Conservation (phyloP, 768 basidiomycete genomes). For the Naematelia encephala region DNA sequence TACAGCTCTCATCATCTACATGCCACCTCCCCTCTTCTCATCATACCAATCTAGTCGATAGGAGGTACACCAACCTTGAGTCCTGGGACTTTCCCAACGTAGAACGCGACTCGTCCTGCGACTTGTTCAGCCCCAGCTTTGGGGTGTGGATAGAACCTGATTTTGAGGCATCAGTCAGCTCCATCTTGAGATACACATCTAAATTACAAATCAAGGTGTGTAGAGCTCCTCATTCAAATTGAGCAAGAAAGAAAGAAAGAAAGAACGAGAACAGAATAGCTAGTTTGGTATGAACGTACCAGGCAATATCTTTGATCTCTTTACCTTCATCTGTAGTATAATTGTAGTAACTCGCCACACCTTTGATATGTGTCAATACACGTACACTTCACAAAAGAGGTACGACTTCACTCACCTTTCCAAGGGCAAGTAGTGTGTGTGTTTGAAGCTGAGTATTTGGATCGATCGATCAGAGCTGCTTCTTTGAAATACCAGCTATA, state of each 20-base stretch:
- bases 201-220: too few relatives aligned
- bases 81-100: conserved; percentile 38
- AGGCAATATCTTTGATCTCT: conserved; percentile 45
- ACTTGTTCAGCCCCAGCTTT: conserved; percentile 43
- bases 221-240: neutral
- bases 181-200: neutral
- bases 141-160: conserved; percentile 47
- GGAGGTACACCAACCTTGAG: conserved; percentile 34
- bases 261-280: neutral
- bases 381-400: neutral
- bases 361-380: conserved; percentile 12
- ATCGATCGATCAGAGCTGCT: conserved; percentile 38
- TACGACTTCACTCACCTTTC: conserved; percentile 36
- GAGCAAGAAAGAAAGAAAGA: neutral
- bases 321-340: conserved; percentile 42
- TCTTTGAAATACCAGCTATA: conserved; percentile 48
- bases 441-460: conserved; percentile 27
- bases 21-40: neutral
- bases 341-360: conserved; percentile 46
- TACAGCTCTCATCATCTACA: too few relatives aligned
- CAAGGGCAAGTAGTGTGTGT: conserved; percentile 46
- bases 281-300: conserved; percentile 20
- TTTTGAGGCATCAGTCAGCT: neutral
- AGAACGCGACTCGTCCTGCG: conserved; percentile 43
- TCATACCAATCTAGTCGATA: conserved; percentile 6